These are phyloP conservation scores for Cyberlindnera americana DNA, from an alignment of 805 yeast species.

Conservation along the genomic window DNA sequence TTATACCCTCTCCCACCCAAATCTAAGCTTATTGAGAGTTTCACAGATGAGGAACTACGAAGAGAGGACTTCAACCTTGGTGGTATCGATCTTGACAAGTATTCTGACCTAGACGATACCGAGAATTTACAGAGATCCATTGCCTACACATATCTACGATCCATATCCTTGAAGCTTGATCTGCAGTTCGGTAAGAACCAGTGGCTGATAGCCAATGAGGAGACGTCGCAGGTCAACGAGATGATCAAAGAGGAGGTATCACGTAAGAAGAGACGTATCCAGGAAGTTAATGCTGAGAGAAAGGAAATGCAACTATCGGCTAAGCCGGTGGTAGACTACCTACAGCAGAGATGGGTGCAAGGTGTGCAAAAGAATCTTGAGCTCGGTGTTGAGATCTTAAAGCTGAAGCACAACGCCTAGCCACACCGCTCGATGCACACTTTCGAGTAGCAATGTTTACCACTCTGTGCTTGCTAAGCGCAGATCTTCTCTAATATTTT, in stretches of 20 bases:
- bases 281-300: conserved; percentile 41
- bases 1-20: conserved; percentile 20
- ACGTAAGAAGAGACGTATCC: conserved; percentile 40
- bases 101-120: conserved; percentile 28
- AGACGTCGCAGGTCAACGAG: conserved; percentile 28
- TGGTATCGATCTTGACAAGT: conserved; percentile 35
- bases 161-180: conserved; percentile 36
- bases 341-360: conserved; percentile 50
- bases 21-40: conserved; percentile 1
- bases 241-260: conserved; percentile 29
- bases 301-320: conserved; percentile 41
- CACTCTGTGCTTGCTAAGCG: too few relatives aligned
- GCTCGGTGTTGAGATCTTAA: conserved; percentile 34
- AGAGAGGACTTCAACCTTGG: conserved; percentile 24
- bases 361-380: conserved; percentile 29
- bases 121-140: conserved; percentile 26
- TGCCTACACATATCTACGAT: conserved; percentile 31
- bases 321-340: conserved; percentile 41
- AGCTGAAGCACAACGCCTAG: conserved; percentile 7
- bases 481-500: too few relatives aligned
- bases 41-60: conserved; percentile 15
- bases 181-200: conserved; percentile 34
- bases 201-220: conserved; percentile 36
- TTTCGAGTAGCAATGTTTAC: neutral
- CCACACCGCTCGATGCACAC: too few relatives aligned